Evolutionary conservation across 1,284 basidiomycete species (phyloP), one percentile per base, ranked within the genome.

Genomic region (Ganoderma leucocontextum): DNA sequence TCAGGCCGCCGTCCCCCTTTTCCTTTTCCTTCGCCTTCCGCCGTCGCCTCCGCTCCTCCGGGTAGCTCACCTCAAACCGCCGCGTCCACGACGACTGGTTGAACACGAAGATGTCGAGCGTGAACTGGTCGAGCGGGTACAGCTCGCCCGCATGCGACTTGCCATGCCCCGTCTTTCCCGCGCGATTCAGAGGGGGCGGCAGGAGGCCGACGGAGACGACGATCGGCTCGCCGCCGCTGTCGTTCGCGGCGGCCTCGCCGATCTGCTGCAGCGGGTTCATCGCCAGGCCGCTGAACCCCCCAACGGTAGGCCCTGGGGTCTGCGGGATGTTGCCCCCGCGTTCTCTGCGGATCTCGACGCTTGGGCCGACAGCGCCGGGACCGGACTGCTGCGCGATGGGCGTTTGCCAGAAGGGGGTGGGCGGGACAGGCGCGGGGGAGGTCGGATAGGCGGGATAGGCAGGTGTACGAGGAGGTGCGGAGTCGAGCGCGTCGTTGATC

Each of bases 31-130:
- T 80, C 39, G 80, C 79, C 52, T 85, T 84, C 71, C 84, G 79
- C 72, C 84, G 77, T 67, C 82, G 80, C 68, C 84, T 80, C 64
- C 85, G 79, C 66, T 89, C 85, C 65, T 89, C 84, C 1, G 92
- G 91, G 76, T 89, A 90, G 29, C 86, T 88, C 35, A 96, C 84
- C 78, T 95, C 92, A 74, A 96, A 94, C 68, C 94, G 80, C 68
- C 93, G 83, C 62, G 90, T 90, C 84, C 91, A 89, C 61, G 88
- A 84, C n/a, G 90, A 91, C 78, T 91, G 90, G 76, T 96, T 97
- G 77, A 93, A 95, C 62, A 96, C 93, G 75, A 96, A 96, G 6
- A 96, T 91, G 74, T 97, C 95, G 71, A 96, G 79, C 52, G 89
- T 91, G 78, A 97, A 97, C 61, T 87, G 85, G 72, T 95, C 89